A percentile compares a stretch with the other conserved stretches of the same genome.
These are phyloP conservation scores for Colletotrichum sp. DNA, from an alignment of 2,329 filamentous ascomycete genomes.

Conservation along the genomic window DNA sequence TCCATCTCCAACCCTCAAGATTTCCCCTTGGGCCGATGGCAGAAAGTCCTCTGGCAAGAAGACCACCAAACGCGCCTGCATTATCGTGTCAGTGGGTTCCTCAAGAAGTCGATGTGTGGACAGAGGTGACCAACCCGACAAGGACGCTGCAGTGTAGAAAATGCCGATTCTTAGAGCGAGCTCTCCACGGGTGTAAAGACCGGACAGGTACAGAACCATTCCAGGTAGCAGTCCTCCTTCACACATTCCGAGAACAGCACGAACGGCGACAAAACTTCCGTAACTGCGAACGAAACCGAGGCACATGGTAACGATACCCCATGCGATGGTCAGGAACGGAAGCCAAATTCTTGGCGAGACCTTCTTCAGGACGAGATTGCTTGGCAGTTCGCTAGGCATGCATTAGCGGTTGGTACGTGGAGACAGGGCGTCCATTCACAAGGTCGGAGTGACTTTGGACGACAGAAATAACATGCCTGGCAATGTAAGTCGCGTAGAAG, in stretches of 20 bases:
- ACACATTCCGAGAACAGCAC: conserved; percentile 65
- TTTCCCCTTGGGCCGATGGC: conserved; percentile 62
- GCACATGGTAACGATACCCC: conserved; percentile 65
- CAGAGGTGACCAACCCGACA: conserved; percentile 46
- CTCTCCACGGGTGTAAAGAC: conserved; percentile 64
- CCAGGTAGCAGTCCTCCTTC: conserved; percentile 72
- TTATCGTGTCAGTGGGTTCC: not conserved
- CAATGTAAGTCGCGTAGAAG: conserved; percentile 70
- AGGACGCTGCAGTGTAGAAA: conserved; percentile 71
- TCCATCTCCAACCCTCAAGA: conserved; percentile 65
- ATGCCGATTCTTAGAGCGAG: conserved; percentile 68
- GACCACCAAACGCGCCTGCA: conserved; percentile 63
- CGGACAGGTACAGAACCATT: conserved; percentile 71
- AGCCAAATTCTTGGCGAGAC: conserved; percentile 66
- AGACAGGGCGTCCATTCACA: not conserved
- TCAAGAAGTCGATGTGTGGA: not conserved
- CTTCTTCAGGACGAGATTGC: conserved; percentile 68
- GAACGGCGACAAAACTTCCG: conserved; percentile 64
- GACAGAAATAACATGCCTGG: conserved; percentile 43
- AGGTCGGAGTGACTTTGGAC: not conserved
- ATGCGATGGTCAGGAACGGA: conserved; percentile 58
- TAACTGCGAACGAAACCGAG: conserved; percentile 59
- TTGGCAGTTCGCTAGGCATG: conserved; percentile 61
- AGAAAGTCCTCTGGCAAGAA: conserved; percentile 65
- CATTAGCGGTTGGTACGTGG: conserved; percentile 3